Percentiles rank a stretch among this genome's conserved stretches.
These are phyloP conservation scores for Dactylorhiza incarnata DNA, from an alignment of 106 monocot genomes.

Conservation along the genomic window DNA sequence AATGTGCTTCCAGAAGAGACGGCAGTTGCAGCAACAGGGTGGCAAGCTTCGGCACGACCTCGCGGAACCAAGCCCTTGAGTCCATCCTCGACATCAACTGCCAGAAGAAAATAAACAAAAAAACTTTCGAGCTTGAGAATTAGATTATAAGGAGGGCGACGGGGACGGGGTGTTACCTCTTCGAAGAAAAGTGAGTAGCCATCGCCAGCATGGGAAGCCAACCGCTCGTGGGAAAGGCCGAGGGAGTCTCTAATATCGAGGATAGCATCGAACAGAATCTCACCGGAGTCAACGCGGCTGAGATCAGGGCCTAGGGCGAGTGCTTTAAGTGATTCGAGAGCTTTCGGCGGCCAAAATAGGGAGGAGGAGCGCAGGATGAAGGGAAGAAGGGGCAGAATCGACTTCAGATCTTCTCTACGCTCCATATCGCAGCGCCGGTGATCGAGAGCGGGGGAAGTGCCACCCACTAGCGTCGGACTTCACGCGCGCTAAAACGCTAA, in stretches of 20 bases:
- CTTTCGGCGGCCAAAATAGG: constrained; percentile 58
- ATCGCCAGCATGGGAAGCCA: constrained; percentile 35
- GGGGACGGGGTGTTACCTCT: constrained; percentile 20
- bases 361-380: constrained; percentile 44
- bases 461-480: too few relatives aligned
- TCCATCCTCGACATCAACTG: constrained; percentile 61
- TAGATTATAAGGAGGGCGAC: not conserved
- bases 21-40: constrained; percentile 60
- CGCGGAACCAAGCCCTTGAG: constrained; percentile 68
- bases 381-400: constrained; percentile 72
- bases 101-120: constrained; percentile 10
- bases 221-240: constrained; percentile 30
- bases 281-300: constrained; percentile 72
- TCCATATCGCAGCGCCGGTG: constrained; percentile 35
- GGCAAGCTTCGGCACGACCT: constrained; percentile 60
- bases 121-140: not conserved
- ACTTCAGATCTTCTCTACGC: constrained; percentile 44
- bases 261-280: constrained; percentile 63
- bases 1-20: constrained; percentile 67
- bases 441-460: not conserved
- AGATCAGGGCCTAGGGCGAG: constrained; percentile 60
- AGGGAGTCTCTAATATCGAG: constrained; percentile 51
- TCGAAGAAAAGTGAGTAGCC: constrained; percentile 85
- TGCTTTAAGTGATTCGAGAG: constrained; percentile 45
- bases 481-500: too few relatives aligned